A percentile compares a stretch with the other conserved stretches of the same genome.
These are phyloP conservation scores for Epichloe gansuensis DNA, from an alignment of 2,329 filamentous ascomycete species.

Conservation along the genomic window DNA sequence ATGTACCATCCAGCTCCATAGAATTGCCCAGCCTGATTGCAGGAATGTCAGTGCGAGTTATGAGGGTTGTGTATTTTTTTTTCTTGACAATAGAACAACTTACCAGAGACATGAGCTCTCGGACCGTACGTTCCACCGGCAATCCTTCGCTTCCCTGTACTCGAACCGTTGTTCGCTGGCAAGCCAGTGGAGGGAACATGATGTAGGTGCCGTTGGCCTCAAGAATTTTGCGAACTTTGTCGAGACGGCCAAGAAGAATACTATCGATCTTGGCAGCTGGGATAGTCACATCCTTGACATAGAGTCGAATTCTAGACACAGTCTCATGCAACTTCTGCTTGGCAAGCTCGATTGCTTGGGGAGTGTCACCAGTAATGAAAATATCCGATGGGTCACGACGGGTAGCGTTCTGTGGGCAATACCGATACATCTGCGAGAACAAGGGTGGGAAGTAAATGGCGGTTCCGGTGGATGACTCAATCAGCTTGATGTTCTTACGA, in stretches of 20 bases:
- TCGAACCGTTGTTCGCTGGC: slow-evolving; percentile 70
- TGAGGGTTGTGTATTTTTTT: not conserved
- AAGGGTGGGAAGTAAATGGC: slow-evolving; percentile 96
- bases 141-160: slow-evolving; percentile 89
- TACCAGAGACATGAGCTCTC: slow-evolving; percentile 90
- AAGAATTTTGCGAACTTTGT: slow-evolving; percentile 96
- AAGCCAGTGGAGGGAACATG: slow-evolving; percentile 77
- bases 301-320: slow-evolving; percentile 66
- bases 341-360: slow-evolving; percentile 72
- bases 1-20: slow-evolving; percentile 97
- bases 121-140: slow-evolving; percentile 86
- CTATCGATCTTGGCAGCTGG: slow-evolving; percentile 89
- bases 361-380: slow-evolving; percentile 84
- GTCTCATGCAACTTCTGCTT: slow-evolving; percentile 87
- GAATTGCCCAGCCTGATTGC: slow-evolving; percentile 72
- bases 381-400: slow-evolving; percentile 80
- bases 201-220: slow-evolving; percentile 94
- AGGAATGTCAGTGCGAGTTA: not conserved
- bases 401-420: slow-evolving; percentile 68
- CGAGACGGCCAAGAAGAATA: slow-evolving; percentile 77
- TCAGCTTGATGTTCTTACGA: slow-evolving; percentile 93
- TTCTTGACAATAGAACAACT: slow-evolving; percentile 19
- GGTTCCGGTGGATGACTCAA: slow-evolving; percentile 88
- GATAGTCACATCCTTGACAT: slow-evolving; percentile 84
- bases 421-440: slow-evolving; percentile 84